Percentiles rank a stretch among this genome's conserved stretches.
These are phyloP conservation scores for Sisymbrium irio DNA, from an alignment of 345 rosid genomes.

Conservation along the genomic window DNA sequence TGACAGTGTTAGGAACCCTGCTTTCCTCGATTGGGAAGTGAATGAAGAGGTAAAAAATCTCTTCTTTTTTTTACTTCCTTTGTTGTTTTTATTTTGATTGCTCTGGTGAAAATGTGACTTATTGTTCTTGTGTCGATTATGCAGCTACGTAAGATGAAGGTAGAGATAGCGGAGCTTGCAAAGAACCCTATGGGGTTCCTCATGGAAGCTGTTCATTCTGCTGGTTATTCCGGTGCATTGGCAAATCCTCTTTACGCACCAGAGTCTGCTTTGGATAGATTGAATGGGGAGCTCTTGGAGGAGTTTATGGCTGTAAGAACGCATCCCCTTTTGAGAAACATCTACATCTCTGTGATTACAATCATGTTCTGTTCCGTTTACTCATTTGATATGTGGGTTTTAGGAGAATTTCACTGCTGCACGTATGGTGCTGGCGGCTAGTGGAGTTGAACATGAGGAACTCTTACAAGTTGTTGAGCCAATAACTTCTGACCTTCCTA, in stretches of 20 bases:
- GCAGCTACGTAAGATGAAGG: constrained; percentile 61
- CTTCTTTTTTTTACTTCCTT: background rate
- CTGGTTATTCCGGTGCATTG: constrained; percentile 59
- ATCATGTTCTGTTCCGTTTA: background rate
- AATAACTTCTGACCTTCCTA: constrained; percentile 62
- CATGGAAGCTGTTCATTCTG: constrained; percentile 73
- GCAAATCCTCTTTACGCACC: constrained; percentile 70
- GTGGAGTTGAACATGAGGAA: constrained; percentile 67
- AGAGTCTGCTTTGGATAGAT: constrained; percentile 46
- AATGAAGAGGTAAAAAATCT: constrained; percentile 58
- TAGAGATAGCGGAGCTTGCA: constrained; percentile 49
- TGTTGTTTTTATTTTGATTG: background rate
- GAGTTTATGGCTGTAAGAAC: constrained; percentile 61
- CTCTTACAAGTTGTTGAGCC: constrained; percentile 62
- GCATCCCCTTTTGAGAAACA: background rate
- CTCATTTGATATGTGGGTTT: constrained; percentile 23
- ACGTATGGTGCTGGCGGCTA: constrained; percentile 73
- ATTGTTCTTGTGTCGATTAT: background rate
- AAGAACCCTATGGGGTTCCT: constrained; percentile 70
- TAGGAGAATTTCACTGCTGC: constrained; percentile 70
- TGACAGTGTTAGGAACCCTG: constrained; percentile 70
- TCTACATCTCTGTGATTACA: background rate
- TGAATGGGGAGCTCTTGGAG: constrained; percentile 54
- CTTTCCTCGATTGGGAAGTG: constrained; percentile 83
- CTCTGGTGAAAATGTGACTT: background rate